Evolutionary conservation across 23 red algal genomes (phyloP), one percentile per base, ranked within the genome.

Genomic region (Gracilariopsis chorda): DNA sequence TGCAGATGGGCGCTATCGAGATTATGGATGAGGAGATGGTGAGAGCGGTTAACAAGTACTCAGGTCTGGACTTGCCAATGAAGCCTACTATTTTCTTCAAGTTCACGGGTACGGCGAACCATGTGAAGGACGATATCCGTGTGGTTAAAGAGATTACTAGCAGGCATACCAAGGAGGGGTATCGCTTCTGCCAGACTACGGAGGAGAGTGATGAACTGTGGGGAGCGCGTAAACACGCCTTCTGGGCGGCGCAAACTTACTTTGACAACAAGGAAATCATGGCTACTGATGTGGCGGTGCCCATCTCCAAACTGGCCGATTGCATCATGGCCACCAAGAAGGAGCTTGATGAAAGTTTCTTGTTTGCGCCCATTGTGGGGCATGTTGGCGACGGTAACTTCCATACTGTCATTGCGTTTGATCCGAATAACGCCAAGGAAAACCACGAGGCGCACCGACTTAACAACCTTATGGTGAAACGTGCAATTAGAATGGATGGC

Each of bases 361-460:
- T 99, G 68, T 80, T 96, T 28, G 77, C 87, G 20, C 93, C 97
- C 7, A 91, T 99, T 32, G 88, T 99, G 11, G 97, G 88, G 25
- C 97, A 99, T 63, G 97, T 92, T 28, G 97, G 92, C 29, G 93
- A 99, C 77, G 93, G 97, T 33, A 99, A 96, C 84, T 99, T 99
- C 69, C 97, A 99, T 44, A 80, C 95, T 27, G 80, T 96, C 40
- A 94, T 98, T 45, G 68, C 77, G 32, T 88, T 99, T 74, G 86
- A 94, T 68, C 97, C 94, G 7, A 70, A 53, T 4, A 47, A 95
- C 69, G 42, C 61, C 30, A 70, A 68, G 51, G 97, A 99, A 63
- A 84, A 94, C 77, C 65, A 94, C 35, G 78, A 88, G 12, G 97
- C 93, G 25, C 80, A 89, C 34, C 34, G 80, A 32, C 56, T 95